Base-by-base conservation (phyloP, 2,329 filamentous ascomycete genomes). In the Calonectria leucothoes region DNA sequence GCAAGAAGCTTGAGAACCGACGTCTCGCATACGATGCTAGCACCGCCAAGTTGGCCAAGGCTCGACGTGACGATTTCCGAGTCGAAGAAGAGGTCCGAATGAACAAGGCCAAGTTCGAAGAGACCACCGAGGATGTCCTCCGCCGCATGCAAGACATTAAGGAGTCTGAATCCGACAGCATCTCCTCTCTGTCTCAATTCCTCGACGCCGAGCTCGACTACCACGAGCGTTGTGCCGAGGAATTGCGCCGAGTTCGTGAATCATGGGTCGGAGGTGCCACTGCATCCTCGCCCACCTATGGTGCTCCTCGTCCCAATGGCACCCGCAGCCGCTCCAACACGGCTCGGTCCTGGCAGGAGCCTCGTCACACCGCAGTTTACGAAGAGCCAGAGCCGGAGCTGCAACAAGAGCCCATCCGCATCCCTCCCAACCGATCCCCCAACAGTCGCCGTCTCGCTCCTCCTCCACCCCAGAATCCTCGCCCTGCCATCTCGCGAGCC, bases 121-220 rank as follows among this genome's bases (percentile, higher is more conserved):
- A 98, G 86, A 93, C 95, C 20, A 97, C 91, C 82, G 96, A 98
- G 82, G 96, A 98, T 80, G 96, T 98, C 69, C 90, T 93, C 79
- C 92, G 96, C 73, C 91, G 96, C 69, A 98, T 98, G 97, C 92
- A 97, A 85, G 96, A 98, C 82, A 97, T 98, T 86, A 96, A 97
- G 86, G 96, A 98, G 80, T 91, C 95, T 27, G 96, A 98, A 84
- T 89, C 88, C 52, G 96, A 98, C 76, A 95, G 93, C 81, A 91
- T 98, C 51, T 89, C 90, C 61, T 95, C 98, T 81, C 87, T 98
- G 70, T 92, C 92, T 4, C 88, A 91, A 23, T 97, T 98, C 83
- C 87, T 98, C 66, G 96, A 98, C 74, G 94, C 95, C 49, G 94
- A 98, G 86, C 89, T 98, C 71, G 93, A 94, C 75, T 98, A 97